Evolutionary conservation across 768 basidiomycete genomes (phyloP).

Genomic region (Boletus huronensis): DNA sequence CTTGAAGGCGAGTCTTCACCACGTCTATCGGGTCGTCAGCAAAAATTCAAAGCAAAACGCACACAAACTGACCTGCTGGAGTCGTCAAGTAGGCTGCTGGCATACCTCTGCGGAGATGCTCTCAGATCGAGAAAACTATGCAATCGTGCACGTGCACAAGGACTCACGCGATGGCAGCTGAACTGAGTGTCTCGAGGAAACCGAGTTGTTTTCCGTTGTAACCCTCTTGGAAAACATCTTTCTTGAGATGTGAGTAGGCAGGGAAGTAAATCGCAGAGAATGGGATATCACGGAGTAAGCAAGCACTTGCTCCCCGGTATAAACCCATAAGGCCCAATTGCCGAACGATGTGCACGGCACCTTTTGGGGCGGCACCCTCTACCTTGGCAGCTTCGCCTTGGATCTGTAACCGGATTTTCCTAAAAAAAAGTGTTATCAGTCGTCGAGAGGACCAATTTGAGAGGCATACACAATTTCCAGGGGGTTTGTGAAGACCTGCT

Average conservation of each 20-base stretch:
- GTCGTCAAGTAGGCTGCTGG: slow-evolving; percentile 94
- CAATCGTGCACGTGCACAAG: slow-evolving; percentile 10
- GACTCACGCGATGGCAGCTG: slow-evolving; percentile 80
- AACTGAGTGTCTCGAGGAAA: slow-evolving; percentile 82
- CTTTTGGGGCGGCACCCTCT: slow-evolving; percentile 76
- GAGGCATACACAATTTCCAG: slow-evolving; percentile 84
- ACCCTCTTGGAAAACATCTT: slow-evolving; percentile 93
- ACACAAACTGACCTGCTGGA: slow-evolving; percentile 63
- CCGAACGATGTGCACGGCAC: slow-evolving; percentile 89
- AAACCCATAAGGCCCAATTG: slow-evolving; percentile 90
- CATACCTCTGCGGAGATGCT: slow-evolving; percentile 71
- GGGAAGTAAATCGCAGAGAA: slow-evolving; percentile 95
- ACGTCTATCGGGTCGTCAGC: slow-evolving; percentile 59
- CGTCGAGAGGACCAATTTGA: background rate
- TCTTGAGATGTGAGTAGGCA: slow-evolving; percentile 85
- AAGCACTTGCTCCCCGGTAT: slow-evolving; percentile 91
- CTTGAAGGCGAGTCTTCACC: slow-evolving; percentile 94
- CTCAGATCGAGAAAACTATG: slow-evolving; percentile 26
- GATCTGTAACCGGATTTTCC: slow-evolving; percentile 92
- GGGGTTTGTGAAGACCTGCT: slow-evolving; percentile 93
- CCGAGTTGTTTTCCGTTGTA: slow-evolving; percentile 90
- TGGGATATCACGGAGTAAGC: slow-evolving; percentile 91
- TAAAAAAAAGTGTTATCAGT: slow-evolving; percentile 27
- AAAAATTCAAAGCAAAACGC: background rate
- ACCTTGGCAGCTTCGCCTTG: slow-evolving; percentile 92